Conservation (phyloP, 768 basidiomycete species). For the Boletus pseudo-olivaceus region DNA sequence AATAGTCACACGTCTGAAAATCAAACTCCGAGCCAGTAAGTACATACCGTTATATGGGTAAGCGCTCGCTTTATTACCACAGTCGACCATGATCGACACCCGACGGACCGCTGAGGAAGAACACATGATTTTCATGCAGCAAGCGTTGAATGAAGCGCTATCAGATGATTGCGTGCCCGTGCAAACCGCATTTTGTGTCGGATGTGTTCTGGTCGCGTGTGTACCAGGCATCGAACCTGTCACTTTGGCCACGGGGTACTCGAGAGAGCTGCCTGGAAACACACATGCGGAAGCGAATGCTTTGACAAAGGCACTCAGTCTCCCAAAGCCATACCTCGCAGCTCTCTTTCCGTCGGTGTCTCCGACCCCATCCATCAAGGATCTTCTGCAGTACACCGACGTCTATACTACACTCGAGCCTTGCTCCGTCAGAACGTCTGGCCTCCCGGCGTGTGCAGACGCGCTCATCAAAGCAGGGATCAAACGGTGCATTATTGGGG, state of each 20-base stretch:
- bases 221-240: conserved; percentile 42
- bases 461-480: conserved; percentile 72
- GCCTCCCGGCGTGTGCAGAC: conserved; percentile 81
- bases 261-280: conserved; percentile 88
- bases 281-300: conserved; percentile 98
- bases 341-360: conserved; percentile 38
- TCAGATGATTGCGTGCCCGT: conserved; percentile 58
- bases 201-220: conserved; percentile 65
- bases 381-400: conserved; percentile 57
- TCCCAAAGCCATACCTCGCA: conserved; percentile 44
- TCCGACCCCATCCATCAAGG: conserved; percentile 33
- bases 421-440: conserved; percentile 86
- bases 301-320: conserved; percentile 59
- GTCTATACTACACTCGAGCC: conserved; percentile 97
- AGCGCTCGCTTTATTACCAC: not conserved
- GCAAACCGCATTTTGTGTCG: conserved; percentile 87
- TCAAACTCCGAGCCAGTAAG: no score
- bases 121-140: conserved; percentile 47
- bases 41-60: no score
- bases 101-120: conserved; percentile 11
- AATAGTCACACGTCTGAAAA: not conserved
- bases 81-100: conserved; percentile 1
- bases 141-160: conserved; percentile 66
- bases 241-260: conserved; percentile 77
- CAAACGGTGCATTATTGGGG: conserved; percentile 81